phyloP scores from a whole-genome alignment of 1,284 basidiomycete genomes.

The Neotropicomus parvogracilis region DNA sequence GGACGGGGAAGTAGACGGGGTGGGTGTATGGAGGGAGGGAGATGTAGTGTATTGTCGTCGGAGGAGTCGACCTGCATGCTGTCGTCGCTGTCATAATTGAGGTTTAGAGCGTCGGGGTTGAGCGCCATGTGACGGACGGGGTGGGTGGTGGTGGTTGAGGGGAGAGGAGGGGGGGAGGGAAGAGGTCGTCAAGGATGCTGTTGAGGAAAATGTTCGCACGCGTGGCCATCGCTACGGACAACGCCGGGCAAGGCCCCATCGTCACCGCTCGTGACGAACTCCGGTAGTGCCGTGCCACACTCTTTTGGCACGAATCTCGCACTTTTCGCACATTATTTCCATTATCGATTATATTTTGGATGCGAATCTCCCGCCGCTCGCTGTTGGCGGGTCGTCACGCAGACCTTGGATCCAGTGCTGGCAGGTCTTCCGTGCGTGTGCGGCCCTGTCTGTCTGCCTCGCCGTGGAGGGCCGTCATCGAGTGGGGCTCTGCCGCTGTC shows the following conservation, averaged over 20 bases:
- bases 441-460: too few relatives aligned
- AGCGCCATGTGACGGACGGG: constrained; percentile 35
- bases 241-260: constrained; percentile 64
- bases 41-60: constrained; percentile 30
- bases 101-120: constrained; percentile 36
- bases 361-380: constrained; percentile 17
- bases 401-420: too few relatives aligned
- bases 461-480: too few relatives aligned
- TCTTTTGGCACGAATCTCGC: constrained; percentile 30
- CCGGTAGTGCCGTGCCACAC: constrained; percentile 36
- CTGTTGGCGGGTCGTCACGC: too few relatives aligned
- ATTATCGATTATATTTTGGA: background rate
- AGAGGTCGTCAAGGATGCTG: constrained; percentile 59
- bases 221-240: constrained; percentile 69
- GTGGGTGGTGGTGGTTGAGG: constrained; percentile 32
- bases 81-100: constrained; percentile 40
- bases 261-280: constrained; percentile 54
- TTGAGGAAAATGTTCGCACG: constrained; percentile 67
- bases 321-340: constrained; percentile 20
- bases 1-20: too few relatives aligned
- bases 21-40: constrained; percentile 16
- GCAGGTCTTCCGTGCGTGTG: constrained; percentile 7
- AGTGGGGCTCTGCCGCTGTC: constrained; percentile 7
- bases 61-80: constrained; percentile 49
- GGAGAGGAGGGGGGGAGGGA: constrained; percentile 31